A percentile compares a stretch with the other conserved stretches of the same genome.
Conservation (phyloP, 306 rosid species). For the Crotalaria pallida region DNA sequence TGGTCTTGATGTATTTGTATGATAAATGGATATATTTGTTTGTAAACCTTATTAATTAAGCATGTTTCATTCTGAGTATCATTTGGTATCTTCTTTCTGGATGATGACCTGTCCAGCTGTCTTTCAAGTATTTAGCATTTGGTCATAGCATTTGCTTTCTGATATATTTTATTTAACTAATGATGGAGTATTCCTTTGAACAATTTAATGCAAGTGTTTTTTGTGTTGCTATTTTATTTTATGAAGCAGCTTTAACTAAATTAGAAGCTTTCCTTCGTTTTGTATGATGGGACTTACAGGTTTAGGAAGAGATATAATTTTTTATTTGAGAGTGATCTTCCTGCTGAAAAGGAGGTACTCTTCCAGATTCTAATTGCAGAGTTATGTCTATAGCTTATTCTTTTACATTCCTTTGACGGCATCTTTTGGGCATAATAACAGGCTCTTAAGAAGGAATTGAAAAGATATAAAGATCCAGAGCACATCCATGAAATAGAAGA, state of each 20-base stretch:
- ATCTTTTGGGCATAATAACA: slow-evolving; percentile 20
- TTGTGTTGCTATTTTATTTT: not conserved
- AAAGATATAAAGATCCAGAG: slow-evolving; percentile 43
- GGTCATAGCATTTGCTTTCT: slow-evolving; percentile 8
- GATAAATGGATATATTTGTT: not conserved
- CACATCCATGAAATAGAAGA: slow-evolving; percentile 44
- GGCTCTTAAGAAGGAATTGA: slow-evolving; percentile 53
- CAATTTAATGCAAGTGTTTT: not conserved
- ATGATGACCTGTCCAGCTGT: not conserved
- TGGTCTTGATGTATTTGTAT: not conserved
- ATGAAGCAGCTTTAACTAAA: not conserved
- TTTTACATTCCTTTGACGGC: not conserved
- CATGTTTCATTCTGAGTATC: not conserved
- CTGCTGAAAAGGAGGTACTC: slow-evolving; percentile 43
- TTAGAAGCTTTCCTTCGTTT: slow-evolving; percentile 2
- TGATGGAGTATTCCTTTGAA: not conserved
- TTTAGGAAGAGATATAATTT: slow-evolving; percentile 69
- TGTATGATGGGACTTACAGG: slow-evolving; percentile 37
- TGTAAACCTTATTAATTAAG: not conserved
- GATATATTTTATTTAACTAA: not conserved
- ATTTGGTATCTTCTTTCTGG: not conserved
- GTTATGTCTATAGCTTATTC: slow-evolving; percentile 5
- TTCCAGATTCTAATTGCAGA: not conserved
- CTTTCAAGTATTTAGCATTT: not conserved
- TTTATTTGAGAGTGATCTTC: slow-evolving; percentile 45